Percentiles rank a stretch among this genome's conserved stretches.
phyloP scores from a whole-genome alignment of 306 rosid species.

The Prunus kanzakura region DNA sequence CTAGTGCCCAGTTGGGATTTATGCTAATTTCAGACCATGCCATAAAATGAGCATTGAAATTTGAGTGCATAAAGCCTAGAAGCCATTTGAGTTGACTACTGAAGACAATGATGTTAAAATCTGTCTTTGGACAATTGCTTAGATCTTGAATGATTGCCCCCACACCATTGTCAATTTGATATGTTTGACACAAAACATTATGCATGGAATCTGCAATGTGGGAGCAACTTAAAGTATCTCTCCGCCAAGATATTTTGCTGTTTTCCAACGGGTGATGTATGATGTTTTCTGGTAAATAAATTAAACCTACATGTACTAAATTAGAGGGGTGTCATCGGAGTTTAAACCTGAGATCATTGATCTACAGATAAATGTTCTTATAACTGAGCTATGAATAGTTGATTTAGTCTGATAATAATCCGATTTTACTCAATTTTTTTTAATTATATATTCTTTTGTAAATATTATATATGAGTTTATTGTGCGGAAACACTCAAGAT shows the following conservation, averaged over 20 bases:
- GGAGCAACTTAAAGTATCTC: neutral
- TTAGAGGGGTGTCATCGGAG: too few species aligned
- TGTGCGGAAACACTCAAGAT: too few species aligned
- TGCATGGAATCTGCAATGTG: neutral
- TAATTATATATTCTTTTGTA: too few species aligned
- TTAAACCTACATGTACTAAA: too few species aligned
- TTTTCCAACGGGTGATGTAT: too few species aligned
- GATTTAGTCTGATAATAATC: too few species aligned
- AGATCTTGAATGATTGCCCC: neutral
- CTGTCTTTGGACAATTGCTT: neutral
- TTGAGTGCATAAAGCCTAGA: neutral
- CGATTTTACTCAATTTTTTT: too few species aligned
- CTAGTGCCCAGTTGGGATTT: neutral
- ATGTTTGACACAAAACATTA: neutral
- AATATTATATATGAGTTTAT: too few species aligned
- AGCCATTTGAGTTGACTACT: neutral
- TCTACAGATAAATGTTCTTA: fast-evolving
- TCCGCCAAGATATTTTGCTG: too few species aligned
- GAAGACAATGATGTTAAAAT: neutral
- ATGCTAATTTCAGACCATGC: neutral
- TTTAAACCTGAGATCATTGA: fast-evolving
- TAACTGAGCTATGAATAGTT: fast-evolving
- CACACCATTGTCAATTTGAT: neutral
- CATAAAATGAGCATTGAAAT: constrained; percentile 1
- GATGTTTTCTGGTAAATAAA: too few species aligned